Evolutionary conservation across 2,329 filamentous ascomycete species (phyloP).

Genomic region (Trichophyton benhamiae): DNA sequence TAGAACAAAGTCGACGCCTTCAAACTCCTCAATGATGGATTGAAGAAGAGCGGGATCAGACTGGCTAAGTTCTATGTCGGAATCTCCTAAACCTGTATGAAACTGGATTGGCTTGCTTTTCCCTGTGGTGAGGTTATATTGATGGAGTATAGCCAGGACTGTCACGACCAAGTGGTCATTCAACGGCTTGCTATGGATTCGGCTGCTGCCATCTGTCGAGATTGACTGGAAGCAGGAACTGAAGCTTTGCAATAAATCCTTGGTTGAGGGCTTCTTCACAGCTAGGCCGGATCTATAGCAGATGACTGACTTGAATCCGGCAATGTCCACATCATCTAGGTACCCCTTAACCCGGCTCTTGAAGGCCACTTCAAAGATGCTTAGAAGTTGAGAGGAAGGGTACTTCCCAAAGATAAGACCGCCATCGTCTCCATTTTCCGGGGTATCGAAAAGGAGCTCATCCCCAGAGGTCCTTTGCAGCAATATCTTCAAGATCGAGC

Average conservation of each 20-base stretch:
- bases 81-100: constrained; percentile 71
- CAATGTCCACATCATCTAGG: constrained; percentile 55
- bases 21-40: constrained; percentile 56
- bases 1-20: constrained; percentile 60
- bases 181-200: constrained; percentile 45
- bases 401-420: not conserved
- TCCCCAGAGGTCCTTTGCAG: not conserved
- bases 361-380: constrained; percentile 23
- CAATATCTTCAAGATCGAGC: constrained; percentile 45
- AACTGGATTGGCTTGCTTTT: constrained; percentile 65
- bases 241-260: constrained; percentile 21
- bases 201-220: constrained; percentile 20
- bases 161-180: constrained; percentile 59
- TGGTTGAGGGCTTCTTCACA: constrained; percentile 41
- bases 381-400: not conserved
- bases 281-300: constrained; percentile 68
- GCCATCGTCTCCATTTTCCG: not conserved
- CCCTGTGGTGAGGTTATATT: constrained; percentile 24
- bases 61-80: constrained; percentile 56
- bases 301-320: constrained; percentile 70
- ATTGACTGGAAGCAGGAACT: constrained; percentile 21
- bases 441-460: not conserved
- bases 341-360: constrained; percentile 43
- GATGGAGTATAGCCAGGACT: constrained; percentile 47
- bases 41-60: constrained; percentile 68